Evolutionary conservation across 2,329 filamentous ascomycete genomes (phyloP).

Genomic region (Metarhizium anisopliae): DNA sequence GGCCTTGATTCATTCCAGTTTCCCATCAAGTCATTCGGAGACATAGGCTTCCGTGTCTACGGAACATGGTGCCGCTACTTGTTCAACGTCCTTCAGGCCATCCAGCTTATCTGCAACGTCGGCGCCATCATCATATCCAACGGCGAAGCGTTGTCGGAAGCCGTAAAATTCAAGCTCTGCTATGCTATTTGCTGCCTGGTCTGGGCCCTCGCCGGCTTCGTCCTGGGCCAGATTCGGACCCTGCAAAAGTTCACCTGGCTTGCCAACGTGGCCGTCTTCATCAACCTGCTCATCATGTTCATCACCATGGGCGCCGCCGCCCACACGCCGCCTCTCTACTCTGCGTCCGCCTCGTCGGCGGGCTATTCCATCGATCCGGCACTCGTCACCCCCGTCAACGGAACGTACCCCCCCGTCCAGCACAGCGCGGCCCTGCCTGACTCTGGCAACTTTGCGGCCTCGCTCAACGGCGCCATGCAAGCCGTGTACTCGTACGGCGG

Average conservation of each 20-base stretch:
- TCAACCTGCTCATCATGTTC: slow-evolving; percentile 44
- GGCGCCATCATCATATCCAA: slow-evolving; percentile 41
- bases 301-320: slow-evolving; percentile 44
- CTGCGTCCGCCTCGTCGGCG: slow-evolving; percentile 16
- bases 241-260: slow-evolving; percentile 45
- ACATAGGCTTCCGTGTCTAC: slow-evolving; percentile 37
- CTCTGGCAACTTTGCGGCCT: slow-evolving; percentile 24
- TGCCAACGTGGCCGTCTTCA: slow-evolving; percentile 46
- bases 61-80: slow-evolving; percentile 34
- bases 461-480: slow-evolving; percentile 9
- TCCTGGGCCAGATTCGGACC: slow-evolving; percentile 46
- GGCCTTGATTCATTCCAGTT: slow-evolving; percentile 34
- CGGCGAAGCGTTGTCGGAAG: slow-evolving; percentile 45
- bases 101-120: slow-evolving; percentile 41
- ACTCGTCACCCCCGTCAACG: slow-evolving; percentile 13
- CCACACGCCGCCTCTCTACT: slow-evolving; percentile 38
- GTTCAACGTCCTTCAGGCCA: slow-evolving; percentile 37
- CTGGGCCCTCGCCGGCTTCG: slow-evolving; percentile 40
- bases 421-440: slow-evolving; percentile 25
- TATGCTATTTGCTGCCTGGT: slow-evolving; percentile 43
- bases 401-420: slow-evolving; percentile 28
- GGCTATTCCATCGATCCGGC: slow-evolving; percentile 17
- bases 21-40: slow-evolving; percentile 35
- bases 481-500: slow-evolving; percentile 49
- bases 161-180: slow-evolving; percentile 38